Evolutionary conservation across 140 eudicot species (phyloP), one percentile per base, ranked within the genome.

Genomic region (Bidens hawaiensis): DNA sequence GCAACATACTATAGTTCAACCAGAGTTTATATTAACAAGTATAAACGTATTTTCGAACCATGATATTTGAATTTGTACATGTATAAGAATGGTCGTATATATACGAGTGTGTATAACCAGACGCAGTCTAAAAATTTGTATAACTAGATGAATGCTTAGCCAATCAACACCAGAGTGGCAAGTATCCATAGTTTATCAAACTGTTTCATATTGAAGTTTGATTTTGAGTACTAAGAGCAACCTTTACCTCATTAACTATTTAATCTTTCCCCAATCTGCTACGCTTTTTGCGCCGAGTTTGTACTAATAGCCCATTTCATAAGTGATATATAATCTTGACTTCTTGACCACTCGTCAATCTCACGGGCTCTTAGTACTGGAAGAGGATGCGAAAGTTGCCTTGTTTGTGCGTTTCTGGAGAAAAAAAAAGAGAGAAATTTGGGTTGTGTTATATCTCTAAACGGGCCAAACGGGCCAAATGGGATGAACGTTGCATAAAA

Each of bases 351-450:
- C 61, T 87, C 96, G 60, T 91, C 99, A 60, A 91, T 88, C 80
- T 91, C 99, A 41, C 95, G 96, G 5, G 98, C 99, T 76, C 99
- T 88, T 59, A 93, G 75, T 47, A 93, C 99, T 36, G 99, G 99
- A 73, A 93, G 99, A 9, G 96, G 99, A 63, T 88, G 99, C 1
- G 99, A 93, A 48, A 93, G 95, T 75, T 91, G 96, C 72, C 90
- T 85, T 25, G 96, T 91, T 77, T 91, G 99, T 75, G 99, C 96
- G 78, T 91, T 93, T 80, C 99, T 93, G 68, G 11, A 36, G 41
- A 5, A 63, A 41, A 40, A 4, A 16, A 58, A 15, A 31, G 24
- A 36, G 14, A 67, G 18, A 42, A 15, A 8, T 50, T 42, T 2
- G 21, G 36, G 23, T 55, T 55, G 28, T 28, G 23, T 55, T 55